Evolutionary conservation across 2,329 filamentous ascomycete genomes (phyloP), one percentile per base, ranked within the genome.

Genomic region (Epichloe aotearoae): DNA sequence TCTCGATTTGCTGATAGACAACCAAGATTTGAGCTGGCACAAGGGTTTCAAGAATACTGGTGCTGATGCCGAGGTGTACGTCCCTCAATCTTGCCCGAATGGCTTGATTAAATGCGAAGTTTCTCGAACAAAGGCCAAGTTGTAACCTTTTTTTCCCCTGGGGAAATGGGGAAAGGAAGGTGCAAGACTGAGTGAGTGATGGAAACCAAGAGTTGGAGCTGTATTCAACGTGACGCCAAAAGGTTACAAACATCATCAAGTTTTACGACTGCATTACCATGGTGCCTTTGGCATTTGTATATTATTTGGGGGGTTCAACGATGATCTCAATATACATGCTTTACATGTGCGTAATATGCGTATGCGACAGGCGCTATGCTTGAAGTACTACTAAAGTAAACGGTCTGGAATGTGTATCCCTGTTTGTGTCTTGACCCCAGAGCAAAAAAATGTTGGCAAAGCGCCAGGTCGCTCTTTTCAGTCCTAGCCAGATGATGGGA

Each of bases 61-160:
- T 68, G 86, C 88, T 69, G 86, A 98, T 62, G 93, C 93, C 49
- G 90, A 96, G 65, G 91, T 98, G 19, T 96, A 93, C 62, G 90
- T 87, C 30, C 93, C 93, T 3, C 93, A 97, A 68, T 86, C 86
- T 11, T 83, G 87, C 56, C 93, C 93, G 51, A 98, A 97, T 64
- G 93, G 93, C 30, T 79, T 98, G 54, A 98, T 98, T 70, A 86
- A 94, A 66, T 95, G 90, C 72, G 89, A 88, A 52, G 89, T 98
- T 47, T 77, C 80, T 37, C 81, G 86, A 30, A 66, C 64, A 34
- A 65, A 56, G 56, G 58, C 50, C 19, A 26, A 34, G 17, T 11
- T 23, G 39, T 34, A 7, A 47, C 20, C 5, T 19, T 8, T 12
- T 15, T 10, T 20, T 10, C 38, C 11, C 17, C 41, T 10, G 23